Conservation (phyloP, 306 rosid species). For the Vigna radiata region DNA sequence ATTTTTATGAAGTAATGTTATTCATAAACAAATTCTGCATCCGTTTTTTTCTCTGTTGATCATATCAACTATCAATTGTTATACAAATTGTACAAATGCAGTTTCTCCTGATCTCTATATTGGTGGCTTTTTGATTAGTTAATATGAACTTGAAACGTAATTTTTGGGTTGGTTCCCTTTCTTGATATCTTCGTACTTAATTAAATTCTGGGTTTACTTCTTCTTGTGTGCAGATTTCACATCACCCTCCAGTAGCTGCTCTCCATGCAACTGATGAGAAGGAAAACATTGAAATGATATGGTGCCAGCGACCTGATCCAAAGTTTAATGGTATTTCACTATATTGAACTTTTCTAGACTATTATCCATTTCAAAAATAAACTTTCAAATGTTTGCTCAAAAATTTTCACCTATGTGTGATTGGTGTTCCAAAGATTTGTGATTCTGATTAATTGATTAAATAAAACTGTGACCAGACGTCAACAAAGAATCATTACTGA, state of each 20-base stretch:
- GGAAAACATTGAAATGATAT: slow-evolving; percentile 70
- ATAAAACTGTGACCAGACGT: background rate
- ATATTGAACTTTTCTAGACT: background rate
- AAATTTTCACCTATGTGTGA: background rate
- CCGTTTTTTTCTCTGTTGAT: background rate
- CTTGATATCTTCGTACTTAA: background rate
- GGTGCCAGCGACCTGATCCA: slow-evolving; percentile 76
- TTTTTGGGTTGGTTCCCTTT: background rate
- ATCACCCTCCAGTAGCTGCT: slow-evolving; percentile 93
- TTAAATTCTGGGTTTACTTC: background rate
- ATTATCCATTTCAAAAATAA: background rate
- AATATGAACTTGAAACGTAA: background rate
- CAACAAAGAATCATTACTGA: background rate
- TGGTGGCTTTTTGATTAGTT: too few relatives aligned
- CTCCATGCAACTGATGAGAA: slow-evolving; percentile 85
- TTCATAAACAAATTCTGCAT: background rate
- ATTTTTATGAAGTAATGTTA: background rate
- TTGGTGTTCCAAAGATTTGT: background rate
- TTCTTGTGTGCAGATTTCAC: slow-evolving; percentile 68
- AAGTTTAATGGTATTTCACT: slow-evolving; percentile 70
- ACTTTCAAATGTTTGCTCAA: background rate
- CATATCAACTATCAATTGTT: background rate
- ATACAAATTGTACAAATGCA: background rate
- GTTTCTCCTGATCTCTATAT: background rate
- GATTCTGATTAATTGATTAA: background rate